Base-by-base conservation (phyloP, 179 eudicot species). In the Sideroxylon spinosum region DNA sequence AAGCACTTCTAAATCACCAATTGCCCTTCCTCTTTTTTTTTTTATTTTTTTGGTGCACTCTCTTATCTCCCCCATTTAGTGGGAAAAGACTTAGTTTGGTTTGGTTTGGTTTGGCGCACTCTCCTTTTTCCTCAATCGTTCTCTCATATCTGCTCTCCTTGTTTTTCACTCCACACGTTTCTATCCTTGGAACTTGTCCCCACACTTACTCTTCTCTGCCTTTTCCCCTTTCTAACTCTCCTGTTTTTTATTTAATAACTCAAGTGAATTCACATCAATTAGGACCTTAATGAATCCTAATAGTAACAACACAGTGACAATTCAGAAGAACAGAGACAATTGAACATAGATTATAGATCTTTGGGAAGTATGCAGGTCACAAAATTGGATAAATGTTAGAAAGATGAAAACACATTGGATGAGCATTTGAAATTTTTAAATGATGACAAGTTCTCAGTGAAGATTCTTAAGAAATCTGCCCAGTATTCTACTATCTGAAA, bases 401-500 rank as follows among this genome's bases (percentile, higher is more conserved):
- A 9, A 10, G 8, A 28, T 7, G 52, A 28, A 14, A 46, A 37
- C 5, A 61, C 48, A 17, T 48, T 48, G 61, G 55, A 49, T 63
- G 44, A 63, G 9, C 46, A 75, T 19, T 52, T 17, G 17, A 46
- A 25, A 25, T 17, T 64, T 64, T 9, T 25, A 48, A 49, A 64
- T 50, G 61, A 49, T 64, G 59, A 64, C 60, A 76, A 49, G 25
- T 57, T 46, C 10, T 6, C 12, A 8, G 61, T 5, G 23, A 37
- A 74, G 37, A 37, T 74, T 74, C 67, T 60, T 74, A 37, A 59
- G 1, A 57, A 19, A 32, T 46, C 9, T 74, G n/a, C 52, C 68
- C 50, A 28, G 48, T 25, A n/a, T 26, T 78, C 29, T 29, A 71
- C n/a, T 16, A 56, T 57, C 61, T 52, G 19, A 37, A 20, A 79